A percentile compares a stretch with the other conserved stretches of the same genome.
These are phyloP conservation scores for Lycium barbarum DNA, from an alignment of 257 asterid species.

Conservation along the genomic window DNA sequence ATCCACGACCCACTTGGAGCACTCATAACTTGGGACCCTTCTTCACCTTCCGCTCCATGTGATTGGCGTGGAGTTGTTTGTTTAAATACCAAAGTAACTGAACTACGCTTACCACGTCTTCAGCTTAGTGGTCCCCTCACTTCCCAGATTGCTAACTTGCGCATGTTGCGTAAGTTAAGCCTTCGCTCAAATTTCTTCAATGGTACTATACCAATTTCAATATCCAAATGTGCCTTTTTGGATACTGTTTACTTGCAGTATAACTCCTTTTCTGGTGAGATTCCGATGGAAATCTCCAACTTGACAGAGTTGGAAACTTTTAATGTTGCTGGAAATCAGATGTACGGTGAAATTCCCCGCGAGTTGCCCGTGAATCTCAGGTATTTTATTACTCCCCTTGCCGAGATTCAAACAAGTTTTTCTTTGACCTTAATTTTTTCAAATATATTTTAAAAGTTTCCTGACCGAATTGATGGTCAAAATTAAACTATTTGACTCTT, in stretches of 20 bases:
- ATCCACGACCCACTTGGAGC: slow-evolving; percentile 63
- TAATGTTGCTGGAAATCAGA: slow-evolving; percentile 58
- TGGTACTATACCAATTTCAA: slow-evolving; percentile 60
- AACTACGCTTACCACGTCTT: slow-evolving; percentile 61
- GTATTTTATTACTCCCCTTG: slow-evolving; percentile 22
- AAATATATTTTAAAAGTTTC: no score
- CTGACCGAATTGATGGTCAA: no score
- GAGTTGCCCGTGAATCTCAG: slow-evolving; percentile 49
- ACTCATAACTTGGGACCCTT: slow-evolving; percentile 53
- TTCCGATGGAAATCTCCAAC: slow-evolving; percentile 45
- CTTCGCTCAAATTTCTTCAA: slow-evolving; percentile 64
- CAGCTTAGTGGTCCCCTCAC: slow-evolving; percentile 58
- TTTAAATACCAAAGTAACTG: slow-evolving; percentile 45
- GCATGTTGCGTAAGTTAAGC: slow-evolving; percentile 65
- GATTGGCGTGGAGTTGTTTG: slow-evolving; percentile 77
- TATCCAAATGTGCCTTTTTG: slow-evolving; percentile 52
- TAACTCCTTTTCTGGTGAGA: slow-evolving; percentile 55
- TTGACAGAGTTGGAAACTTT: slow-evolving; percentile 52
- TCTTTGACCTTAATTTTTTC: no score
- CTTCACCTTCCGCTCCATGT: slow-evolving; percentile 69
- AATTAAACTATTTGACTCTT: no score
- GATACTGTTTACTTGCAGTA: slow-evolving; percentile 56
- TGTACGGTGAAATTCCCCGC: slow-evolving; percentile 60
- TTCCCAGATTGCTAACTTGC: slow-evolving; percentile 52
- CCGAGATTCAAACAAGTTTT: no score